Evolutionary conservation across 129 eudicot species (phyloP).

Genomic region (Cynara cardunculus): DNA sequence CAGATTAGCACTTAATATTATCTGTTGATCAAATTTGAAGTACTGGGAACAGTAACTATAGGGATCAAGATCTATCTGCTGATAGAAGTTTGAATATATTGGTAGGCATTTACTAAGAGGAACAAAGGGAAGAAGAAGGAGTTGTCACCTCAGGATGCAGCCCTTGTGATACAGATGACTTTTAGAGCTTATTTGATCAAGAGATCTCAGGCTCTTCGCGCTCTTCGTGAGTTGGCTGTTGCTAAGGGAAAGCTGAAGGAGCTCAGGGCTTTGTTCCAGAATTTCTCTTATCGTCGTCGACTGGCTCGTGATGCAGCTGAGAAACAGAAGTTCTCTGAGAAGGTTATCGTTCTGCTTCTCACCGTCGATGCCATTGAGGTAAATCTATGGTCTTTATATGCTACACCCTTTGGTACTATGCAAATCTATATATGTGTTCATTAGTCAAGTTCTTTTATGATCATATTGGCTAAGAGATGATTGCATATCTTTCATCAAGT

Average conservation of each 20-base stretch:
- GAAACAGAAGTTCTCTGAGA: constrained; percentile 79
- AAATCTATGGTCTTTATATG: constrained; percentile 2
- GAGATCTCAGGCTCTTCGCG: constrained; percentile 89
- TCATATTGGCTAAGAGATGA: no score
- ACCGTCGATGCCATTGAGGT: constrained; percentile 98
- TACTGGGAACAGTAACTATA: background rate
- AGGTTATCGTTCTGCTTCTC: constrained; percentile 78
- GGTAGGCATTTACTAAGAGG: constrained; percentile 70
- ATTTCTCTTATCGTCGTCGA: constrained; percentile 83
- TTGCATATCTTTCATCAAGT: no score
- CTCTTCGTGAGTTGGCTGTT: constrained; percentile 82
- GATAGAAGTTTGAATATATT: background rate
- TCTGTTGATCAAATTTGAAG: background rate
- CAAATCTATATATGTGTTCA: no score
- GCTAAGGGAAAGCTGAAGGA: constrained; percentile 95
- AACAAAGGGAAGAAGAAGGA: constrained; percentile 81
- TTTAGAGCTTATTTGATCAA: constrained; percentile 75
- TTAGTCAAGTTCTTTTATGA: no score
- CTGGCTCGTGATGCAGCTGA: constrained; percentile 80
- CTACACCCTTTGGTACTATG: background rate
- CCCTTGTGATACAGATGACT: constrained; percentile 61
- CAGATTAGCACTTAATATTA: background rate
- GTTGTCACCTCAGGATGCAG: constrained; percentile 83
- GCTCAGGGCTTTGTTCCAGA: constrained; percentile 80
- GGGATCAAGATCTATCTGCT: background rate